Evolutionary conservation across 257 asterid genomes (phyloP).

Genomic region (Eucommia ulmoides): DNA sequence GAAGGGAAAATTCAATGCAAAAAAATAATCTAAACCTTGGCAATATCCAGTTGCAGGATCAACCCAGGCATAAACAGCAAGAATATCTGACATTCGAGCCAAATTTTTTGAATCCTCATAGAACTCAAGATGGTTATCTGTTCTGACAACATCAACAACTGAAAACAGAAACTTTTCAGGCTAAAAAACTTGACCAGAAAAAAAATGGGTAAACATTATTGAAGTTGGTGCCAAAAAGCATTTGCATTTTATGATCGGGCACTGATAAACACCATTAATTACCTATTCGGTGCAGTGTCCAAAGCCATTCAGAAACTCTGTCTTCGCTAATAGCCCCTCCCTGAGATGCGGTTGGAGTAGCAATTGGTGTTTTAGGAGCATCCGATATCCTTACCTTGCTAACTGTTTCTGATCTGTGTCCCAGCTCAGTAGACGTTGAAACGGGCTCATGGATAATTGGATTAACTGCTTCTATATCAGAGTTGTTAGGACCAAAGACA

Average conservation of each 20-base stretch:
- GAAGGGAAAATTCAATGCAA: slow-evolving; percentile 9
- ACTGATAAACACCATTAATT: slow-evolving; percentile 1
- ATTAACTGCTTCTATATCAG: slow-evolving; percentile 34
- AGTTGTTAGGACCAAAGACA: slow-evolving; percentile 21
- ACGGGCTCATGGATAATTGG: slow-evolving; percentile 22
- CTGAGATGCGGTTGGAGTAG: slow-evolving; percentile 34
- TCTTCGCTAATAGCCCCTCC: slow-evolving; percentile 50
- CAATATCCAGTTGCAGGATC: slow-evolving; percentile 98
- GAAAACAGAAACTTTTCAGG: slow-evolving; percentile 8
- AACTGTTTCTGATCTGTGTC: slow-evolving; percentile 30
- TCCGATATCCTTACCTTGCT: slow-evolving; percentile 52
- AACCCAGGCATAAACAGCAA: slow-evolving; percentile 97
- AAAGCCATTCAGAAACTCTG: slow-evolving; percentile 93
- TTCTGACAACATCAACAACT: slow-evolving; percentile 98
- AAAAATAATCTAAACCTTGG: slow-evolving; percentile 50
- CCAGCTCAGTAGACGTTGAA: slow-evolving; percentile 32
- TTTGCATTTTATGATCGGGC: background rate
- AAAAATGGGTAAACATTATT: too few species aligned
- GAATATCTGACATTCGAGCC: slow-evolving; percentile 98
- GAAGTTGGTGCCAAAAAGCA: too few species aligned
- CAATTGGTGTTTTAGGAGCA: slow-evolving; percentile 38
- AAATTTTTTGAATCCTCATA: slow-evolving; percentile 79
- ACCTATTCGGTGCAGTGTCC: slow-evolving; percentile 98
- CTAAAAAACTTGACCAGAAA: background rate
- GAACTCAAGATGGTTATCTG: slow-evolving; percentile 92